Evolutionary conservation across 2,329 filamentous ascomycete species (phyloP), one percentile per base, ranked within the genome.

Genomic region (Drechmeria coniospora): DNA sequence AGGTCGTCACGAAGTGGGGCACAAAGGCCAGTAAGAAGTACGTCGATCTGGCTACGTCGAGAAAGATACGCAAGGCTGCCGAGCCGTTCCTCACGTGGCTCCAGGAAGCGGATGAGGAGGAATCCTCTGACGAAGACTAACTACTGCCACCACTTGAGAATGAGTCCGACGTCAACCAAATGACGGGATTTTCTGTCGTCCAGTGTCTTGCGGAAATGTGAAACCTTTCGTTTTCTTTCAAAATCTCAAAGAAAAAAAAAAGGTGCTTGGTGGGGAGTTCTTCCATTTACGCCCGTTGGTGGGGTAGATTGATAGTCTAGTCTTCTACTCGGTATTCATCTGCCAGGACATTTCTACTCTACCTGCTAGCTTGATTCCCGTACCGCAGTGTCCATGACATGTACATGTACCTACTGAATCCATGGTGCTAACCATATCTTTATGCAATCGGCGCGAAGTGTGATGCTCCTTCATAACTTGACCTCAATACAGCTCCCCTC

Each of bases 21-120:
- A 68, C 71, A 50, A 93, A 90, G 68, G 84, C 87, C 33, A 93
- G 83, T 72, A 94, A 92, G 77, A 94, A 94, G 65, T 95, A 95
- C 53, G 81, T 92, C 43, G 87, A 95, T 51, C 57, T 92, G 35
- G 52, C 76, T 34, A 86, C 75, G 35, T 92, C 83, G 61, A 87
- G 84, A 68, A 92, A 92, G 68, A 84, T 95, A 37, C 83, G 86
- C 61, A 87, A 92, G 66, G 79, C 82, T 39, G 84, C 90, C 29
- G 80, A 92, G 63, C 77, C 81, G 38, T 98, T 98, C 70, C 68
- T 94, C 47, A 79, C 75, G 44, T 95, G 86, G 87, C 82, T 95
- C 32, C 73, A 82, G 42, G 82, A 79, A 56, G 86, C 86, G 29
- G 79, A 86, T 53, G 74, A 78, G 37, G 75, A 80, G 38, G 74